Evolutionary conservation across 2,329 filamentous ascomycete species (phyloP).

Genomic region (Colletotrichum graminicola): DNA sequence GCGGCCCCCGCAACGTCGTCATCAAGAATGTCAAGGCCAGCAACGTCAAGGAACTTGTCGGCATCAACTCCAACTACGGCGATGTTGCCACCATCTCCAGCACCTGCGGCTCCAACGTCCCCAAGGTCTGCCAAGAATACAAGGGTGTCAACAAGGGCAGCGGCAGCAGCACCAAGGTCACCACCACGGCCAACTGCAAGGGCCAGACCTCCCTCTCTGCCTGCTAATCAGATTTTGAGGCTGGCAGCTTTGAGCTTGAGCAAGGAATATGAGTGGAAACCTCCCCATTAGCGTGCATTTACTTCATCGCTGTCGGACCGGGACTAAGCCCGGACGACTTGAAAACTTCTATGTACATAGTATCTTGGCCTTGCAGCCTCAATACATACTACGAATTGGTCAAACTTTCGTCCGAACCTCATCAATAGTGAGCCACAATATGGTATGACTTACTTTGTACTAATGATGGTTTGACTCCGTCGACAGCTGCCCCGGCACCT

Average conservation of each 20-base stretch:
- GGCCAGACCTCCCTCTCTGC: conserved; percentile 37
- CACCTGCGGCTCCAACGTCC: conserved; percentile 39
- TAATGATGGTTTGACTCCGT: not conserved
- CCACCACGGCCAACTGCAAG: conserved; percentile 42
- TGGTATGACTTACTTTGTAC: not conserved
- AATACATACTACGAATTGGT: conserved; percentile 20
- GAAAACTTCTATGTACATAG: conserved; percentile 36
- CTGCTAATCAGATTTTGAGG: conserved; percentile 18
- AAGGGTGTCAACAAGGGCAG: conserved; percentile 41
- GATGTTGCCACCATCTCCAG: conserved; percentile 46
- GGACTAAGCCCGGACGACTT: not conserved
- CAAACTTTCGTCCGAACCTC: not conserved
- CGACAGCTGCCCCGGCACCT: not conserved
- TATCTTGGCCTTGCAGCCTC: conserved; percentile 19
- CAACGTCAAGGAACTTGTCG: conserved; percentile 51
- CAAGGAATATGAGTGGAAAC: conserved; percentile 11
- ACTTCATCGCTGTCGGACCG: conserved; percentile 8
- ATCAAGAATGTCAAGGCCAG: conserved; percentile 42
- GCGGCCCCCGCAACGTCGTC: conserved; percentile 38
- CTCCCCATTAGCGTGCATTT: conserved; percentile 21
- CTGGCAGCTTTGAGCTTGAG: not conserved
- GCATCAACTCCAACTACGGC: conserved; percentile 56
- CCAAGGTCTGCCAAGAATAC: conserved; percentile 44
- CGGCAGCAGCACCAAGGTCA: conserved; percentile 40
- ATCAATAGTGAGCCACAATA: not conserved